Percentiles rank a stretch among this genome's conserved stretches.
Conservation (phyloP, 768 basidiomycete species). For the Cystobasidium tubakii region DNA sequence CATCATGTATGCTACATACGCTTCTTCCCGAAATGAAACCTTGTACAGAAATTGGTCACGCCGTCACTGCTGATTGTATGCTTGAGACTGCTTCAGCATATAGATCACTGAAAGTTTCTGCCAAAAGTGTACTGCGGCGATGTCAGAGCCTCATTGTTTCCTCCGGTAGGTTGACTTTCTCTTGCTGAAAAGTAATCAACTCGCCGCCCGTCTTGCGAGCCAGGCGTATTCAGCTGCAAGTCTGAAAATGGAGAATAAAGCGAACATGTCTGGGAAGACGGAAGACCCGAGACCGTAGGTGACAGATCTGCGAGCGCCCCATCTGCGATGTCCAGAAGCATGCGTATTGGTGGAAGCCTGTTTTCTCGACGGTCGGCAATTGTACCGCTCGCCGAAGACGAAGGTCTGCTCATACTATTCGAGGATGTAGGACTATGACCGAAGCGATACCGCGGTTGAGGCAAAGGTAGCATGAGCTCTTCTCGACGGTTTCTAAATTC, state of each 20-base stretch:
- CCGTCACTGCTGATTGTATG: too few species aligned
- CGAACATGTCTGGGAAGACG: conserved; percentile 12
- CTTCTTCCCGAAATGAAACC: not conserved
- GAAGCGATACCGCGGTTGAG: not conserved
- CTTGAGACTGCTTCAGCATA: too few species aligned
- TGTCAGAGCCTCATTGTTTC: not conserved
- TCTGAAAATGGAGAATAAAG: conserved; percentile 17
- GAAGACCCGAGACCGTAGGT: not conserved
- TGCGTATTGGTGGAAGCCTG: conserved; percentile 22
- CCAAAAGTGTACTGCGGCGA: conserved; percentile 12
- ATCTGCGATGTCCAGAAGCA: conserved; percentile 33
- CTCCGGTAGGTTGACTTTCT: not conserved
- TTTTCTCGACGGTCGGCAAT: conserved; percentile 20
- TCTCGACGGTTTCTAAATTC: not conserved
- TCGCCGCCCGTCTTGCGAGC: conserved; percentile 12
- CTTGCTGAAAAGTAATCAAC: not conserved
- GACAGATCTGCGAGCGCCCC: not conserved
- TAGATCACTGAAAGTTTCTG: not conserved
- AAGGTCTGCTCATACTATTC: not conserved
- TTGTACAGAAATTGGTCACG: not conserved
- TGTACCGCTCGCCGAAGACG: not conserved
- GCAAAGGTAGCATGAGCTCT: not conserved
- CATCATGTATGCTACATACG: not conserved
- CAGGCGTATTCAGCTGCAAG: conserved; percentile 2
- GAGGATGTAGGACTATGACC: not conserved